Base-by-base conservation (phyloP, 257 asterid species). In the Paraleonurus japonicus region DNA sequence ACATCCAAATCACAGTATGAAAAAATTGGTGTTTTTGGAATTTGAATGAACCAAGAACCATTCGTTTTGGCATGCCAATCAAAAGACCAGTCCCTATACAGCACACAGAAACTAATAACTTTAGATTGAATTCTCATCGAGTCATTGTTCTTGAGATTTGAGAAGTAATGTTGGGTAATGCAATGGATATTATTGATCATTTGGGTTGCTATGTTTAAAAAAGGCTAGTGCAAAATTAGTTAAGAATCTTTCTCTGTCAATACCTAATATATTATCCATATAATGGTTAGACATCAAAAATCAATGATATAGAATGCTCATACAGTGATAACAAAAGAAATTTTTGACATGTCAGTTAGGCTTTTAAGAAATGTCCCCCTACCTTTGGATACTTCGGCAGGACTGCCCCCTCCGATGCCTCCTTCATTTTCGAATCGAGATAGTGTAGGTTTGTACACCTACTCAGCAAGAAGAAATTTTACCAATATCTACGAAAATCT, bases 381-480 rank as follows among this genome's bases (percentile, higher is more conserved):
- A 94, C 99, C 99, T 85, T 79, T 85, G 72, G 96, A 89, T 79
- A 82, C 95, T 80, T 91, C 95, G 22, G 95, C 96, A 1, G 96
- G 99, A 28, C 88, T 82, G 84, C 81, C 83, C 61, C 87, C 96
- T 71, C 85, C 81, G 76, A 89, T 77, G 76, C 99, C 99, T 72
- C 99, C 97, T 73, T 80, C 95, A 67, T 79, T 82, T 81, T 89
- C 89, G 76, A 94, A 91, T 76, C 93, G 89, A 70, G 95, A 84
- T 55, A 94, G 73, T 51, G 96, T 70, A 61, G 99, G 99, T 79
- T 81, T 81, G 76, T 94, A 91, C 12, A 91, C 96, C 99, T 94
- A 81, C 64, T 50, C 67, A 67, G 58, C 65, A 67, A 65, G 61
- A 76, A 54, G 62, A 45, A 39, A 53, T 13, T 11, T 22, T 66